Evolutionary conservation across 495 filamentous ascomycete species (phyloP).

Genomic region (Aspergillus biplanus): DNA sequence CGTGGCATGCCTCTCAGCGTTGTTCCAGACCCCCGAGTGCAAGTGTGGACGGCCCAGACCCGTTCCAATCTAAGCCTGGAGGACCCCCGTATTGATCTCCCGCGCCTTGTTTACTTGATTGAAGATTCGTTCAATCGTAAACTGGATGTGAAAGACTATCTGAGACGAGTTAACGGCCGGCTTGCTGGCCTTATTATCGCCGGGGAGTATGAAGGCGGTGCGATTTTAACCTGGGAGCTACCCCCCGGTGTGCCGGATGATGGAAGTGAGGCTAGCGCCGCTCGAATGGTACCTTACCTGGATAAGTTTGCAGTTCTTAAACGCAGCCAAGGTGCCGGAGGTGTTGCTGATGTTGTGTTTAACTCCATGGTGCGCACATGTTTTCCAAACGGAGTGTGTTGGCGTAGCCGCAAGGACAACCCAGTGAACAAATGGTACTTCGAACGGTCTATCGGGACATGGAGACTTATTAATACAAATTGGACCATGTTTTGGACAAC

Average conservation of each 20-base stretch:
- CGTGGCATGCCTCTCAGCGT: conserved; percentile 87
- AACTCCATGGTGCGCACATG: conserved; percentile 90
- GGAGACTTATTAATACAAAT: conserved; percentile 73
- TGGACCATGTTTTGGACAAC: conserved; percentile 99
- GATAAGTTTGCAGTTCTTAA: conserved; percentile 97
- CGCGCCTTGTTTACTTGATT: conserved; percentile 81
- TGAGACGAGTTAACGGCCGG: conserved; percentile 72
- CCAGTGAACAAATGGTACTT: conserved; percentile 97
- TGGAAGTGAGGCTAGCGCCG: conserved; percentile 51
- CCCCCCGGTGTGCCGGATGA: conserved; percentile 62
- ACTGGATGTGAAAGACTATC: conserved; percentile 81
- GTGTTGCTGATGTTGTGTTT: conserved; percentile 94
- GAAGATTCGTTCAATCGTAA: conserved; percentile 91
- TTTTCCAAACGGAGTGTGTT: conserved; percentile 80
- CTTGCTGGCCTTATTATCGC: conserved; percentile 92
- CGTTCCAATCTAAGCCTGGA: conserved; percentile 64
- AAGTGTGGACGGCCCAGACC: conserved; percentile 67
- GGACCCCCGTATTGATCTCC: conserved; percentile 79
- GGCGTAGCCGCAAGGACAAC: conserved; percentile 80
- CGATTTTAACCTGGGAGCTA: conserved; percentile 92
- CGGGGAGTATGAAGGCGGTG: conserved; percentile 94
- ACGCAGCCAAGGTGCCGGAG: conserved; percentile 84
- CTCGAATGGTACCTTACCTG: conserved; percentile 82
- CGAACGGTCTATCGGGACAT: conserved; percentile 79
- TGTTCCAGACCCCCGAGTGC: conserved; percentile 66